Evolutionary conservation across 129 eudicot genomes (phyloP).

Genomic region (Centella asiatica): DNA sequence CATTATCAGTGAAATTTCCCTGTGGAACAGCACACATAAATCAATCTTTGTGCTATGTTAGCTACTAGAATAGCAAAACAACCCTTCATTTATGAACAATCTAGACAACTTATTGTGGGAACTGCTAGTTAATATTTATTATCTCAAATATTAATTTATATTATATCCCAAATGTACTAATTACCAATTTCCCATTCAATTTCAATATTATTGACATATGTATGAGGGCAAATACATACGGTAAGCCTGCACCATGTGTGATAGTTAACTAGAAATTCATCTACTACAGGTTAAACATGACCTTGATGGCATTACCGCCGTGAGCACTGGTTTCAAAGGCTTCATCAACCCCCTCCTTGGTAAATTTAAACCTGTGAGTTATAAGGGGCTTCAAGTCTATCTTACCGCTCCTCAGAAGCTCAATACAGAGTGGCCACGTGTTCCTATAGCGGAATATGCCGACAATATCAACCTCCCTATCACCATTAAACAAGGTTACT

Average conservation of each 20-base stretch:
- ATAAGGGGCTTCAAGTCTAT: slow-evolving; percentile 52
- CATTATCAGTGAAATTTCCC: background rate
- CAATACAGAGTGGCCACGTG: slow-evolving; percentile 52
- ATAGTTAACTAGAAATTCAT: background rate
- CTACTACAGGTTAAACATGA: slow-evolving; percentile 43
- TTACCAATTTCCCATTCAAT: background rate
- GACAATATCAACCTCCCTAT: slow-evolving; percentile 41
- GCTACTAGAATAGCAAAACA: too few species aligned
- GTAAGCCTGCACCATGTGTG: background rate
- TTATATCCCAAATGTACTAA: background rate
- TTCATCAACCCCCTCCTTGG: slow-evolving; percentile 35
- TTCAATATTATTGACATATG: background rate
- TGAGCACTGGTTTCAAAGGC: slow-evolving; percentile 49
- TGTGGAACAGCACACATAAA: too few species aligned
- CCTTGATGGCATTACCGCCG: slow-evolving; percentile 48
- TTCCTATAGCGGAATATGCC: slow-evolving; percentile 45
- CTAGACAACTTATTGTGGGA: background rate
- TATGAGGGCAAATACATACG: background rate
- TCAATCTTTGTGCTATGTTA: too few species aligned
- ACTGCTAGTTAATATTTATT: background rate
- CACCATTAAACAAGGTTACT: background rate
- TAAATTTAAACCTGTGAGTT: slow-evolving; percentile 38
- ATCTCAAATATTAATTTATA: too few species aligned
- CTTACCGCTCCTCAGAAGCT: slow-evolving; percentile 34
- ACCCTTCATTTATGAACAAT: too few species aligned